Evolutionary conservation across 1,284 basidiomycete species (phyloP), one percentile per base, ranked within the genome.

Genomic region (Cutaneotrichosporon dermatis): DNA sequence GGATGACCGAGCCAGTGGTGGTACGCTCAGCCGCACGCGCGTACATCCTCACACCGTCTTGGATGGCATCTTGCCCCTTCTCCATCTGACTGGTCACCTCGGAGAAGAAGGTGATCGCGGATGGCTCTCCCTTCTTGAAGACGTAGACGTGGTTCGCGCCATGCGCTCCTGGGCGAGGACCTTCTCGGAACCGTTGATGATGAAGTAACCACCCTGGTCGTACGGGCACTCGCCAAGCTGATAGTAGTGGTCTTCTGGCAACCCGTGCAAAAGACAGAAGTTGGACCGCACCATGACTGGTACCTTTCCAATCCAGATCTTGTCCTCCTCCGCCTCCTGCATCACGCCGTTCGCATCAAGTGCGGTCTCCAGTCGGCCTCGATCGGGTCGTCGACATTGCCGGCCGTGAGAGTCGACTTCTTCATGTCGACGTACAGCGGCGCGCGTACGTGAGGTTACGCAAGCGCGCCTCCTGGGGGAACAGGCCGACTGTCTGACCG

Each of bases 61-160:
- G 79, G 91, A 94, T 69, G 97, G 94, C 33, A 93, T 97, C 82
- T 99, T 98, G 50, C 96, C 96, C 94, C 76, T 93, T 96, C 79
- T 99, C 96, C 39, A 99, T 92, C 11, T 94, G 94, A 79, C 90
- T 94, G 66, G 96, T 89, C 77, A 99, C 97, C 78, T 99, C 95
- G 42, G 95, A 93, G 52, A 98, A 84, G 79, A 92, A 97, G 66
- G 88, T 95, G 75, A 97, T 91, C 7, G 94, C 92, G 6, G 92
- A 94, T 2, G 96, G 96, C 60, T 97, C 90, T 0, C 92, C 92
- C 78, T 99, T 99, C 60, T 94, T 92, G 76, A 99, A 99, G 60
- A 98, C 94, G 77, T 99, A 99, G 69, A 99, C 96, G 72, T 97
- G 94, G 79, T 99, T 99, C 44, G 93, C 95, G 96, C 95, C 94